Evolutionary conservation across 2,329 filamentous ascomycete genomes (phyloP), one percentile per base, ranked within the genome.

Genomic region (Monilinia polystroma): DNA sequence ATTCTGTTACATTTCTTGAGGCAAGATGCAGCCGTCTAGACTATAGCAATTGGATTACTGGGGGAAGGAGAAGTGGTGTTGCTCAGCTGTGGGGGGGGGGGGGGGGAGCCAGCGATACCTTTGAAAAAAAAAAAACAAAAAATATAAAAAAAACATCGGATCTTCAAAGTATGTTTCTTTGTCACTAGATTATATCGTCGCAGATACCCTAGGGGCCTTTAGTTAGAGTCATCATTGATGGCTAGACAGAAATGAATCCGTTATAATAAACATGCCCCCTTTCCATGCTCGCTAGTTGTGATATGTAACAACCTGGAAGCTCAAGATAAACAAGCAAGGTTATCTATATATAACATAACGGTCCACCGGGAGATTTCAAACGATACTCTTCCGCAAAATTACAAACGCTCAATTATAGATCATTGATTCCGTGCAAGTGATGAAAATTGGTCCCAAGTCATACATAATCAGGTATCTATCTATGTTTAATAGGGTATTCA

Each of bases 241-340:
- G 35, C 55, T 52, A 53, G 14, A 54, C 64, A 66, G 55, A 66
- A 66, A 43, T 66, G 64, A 62, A 62, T 52, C 47, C 64, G 64
- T 66, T 66, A 60, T 60, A 66, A 60, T 47, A 60, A 60, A 41
- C 14, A 43, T 4, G 6, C 11, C 26, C 20, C 47, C 49, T 38
- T 45, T n/a, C 23, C 10, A 20, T 51, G 45, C 29, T 49, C 26
- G 14, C 26, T 64, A 41, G 41, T 32, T 35, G 55, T 63, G 41
- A 56, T 49, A 2, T 23, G 6, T 43, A 23, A 51, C 45, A n/a
- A 35, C 32, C 32, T 35, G 32, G 32, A 35, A 47, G 45, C 41
- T 43, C 41, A 4, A 20, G 45, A 47, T n/a, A 47, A 5, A n/a
- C 3, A 45, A 12, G 23, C 23, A 23, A 23, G 23, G 38, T 41